A percentile compares a stretch with the other conserved stretches of the same genome.
Evolutionary conservation across 1,139 yeast species (phyloP).

Genomic region (Candida smagusa): DNA sequence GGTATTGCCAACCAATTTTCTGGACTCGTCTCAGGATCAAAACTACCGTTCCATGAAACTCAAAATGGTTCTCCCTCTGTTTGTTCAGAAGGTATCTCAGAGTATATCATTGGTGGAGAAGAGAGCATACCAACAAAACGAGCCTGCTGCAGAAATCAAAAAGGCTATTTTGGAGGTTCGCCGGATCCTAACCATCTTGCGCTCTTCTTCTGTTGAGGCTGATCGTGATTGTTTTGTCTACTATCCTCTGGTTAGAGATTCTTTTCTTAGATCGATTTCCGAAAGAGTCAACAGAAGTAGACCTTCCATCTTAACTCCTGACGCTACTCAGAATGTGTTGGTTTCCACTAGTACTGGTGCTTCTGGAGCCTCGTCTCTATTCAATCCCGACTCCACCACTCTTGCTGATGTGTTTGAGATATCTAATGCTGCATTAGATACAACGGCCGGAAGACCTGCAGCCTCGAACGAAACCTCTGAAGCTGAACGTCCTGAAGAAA

Average conservation of each 20-base stretch:
- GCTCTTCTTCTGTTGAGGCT: slow-evolving; percentile 22
- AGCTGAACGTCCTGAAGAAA: too few species aligned
- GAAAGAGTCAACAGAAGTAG: slow-evolving; percentile 31
- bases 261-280: slow-evolving; percentile 27
- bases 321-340: slow-evolving; percentile 36
- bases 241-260: slow-evolving; percentile 25
- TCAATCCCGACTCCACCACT: too few species aligned
- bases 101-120: slow-evolving; percentile 38
- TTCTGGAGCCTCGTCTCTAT: slow-evolving; percentile 1
- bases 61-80: slow-evolving; percentile 35
- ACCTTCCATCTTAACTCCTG: slow-evolving; percentile 40
- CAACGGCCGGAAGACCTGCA: too few species aligned
- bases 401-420: too few species aligned
- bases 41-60: slow-evolving; percentile 23
- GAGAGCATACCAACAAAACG: slow-evolving; percentile 40
- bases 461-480: too few species aligned
- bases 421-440: too few species aligned
- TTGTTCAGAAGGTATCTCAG: slow-evolving; percentile 35
- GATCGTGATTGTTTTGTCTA: slow-evolving; percentile 31
- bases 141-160: slow-evolving; percentile 20
- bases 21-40: slow-evolving; percentile 12
- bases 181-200: slow-evolving; percentile 23
- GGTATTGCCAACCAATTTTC: slow-evolving; percentile 26
- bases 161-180: slow-evolving; percentile 26
- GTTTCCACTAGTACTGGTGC: slow-evolving; percentile 30